These are phyloP conservation scores for Viridothelium virens DNA, from an alignment of 495 filamentous ascomycete species.

Conservation along the genomic window DNA sequence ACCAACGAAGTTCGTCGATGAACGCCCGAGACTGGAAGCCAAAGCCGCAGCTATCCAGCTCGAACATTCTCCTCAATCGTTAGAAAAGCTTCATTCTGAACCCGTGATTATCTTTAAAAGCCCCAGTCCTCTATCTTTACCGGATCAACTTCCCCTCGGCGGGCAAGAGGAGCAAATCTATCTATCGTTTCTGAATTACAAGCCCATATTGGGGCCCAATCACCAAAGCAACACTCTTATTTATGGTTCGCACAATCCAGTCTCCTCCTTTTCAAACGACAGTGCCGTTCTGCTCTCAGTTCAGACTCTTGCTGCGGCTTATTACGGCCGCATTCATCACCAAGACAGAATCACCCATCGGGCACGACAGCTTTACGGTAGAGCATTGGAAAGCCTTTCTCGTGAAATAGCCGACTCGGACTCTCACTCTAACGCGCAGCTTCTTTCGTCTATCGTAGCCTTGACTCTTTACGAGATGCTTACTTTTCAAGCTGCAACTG, in stretches of 20 bases:
- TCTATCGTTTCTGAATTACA: background rate
- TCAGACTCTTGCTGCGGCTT: background rate
- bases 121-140: background rate
- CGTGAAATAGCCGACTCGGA: background rate
- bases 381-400: background rate
- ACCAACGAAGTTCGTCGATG: background rate
- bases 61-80: background rate
- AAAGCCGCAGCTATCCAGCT: slow-evolving; percentile 2
- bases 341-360: background rate
- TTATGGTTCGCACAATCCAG: background rate
- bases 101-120: background rate
- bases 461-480: slow-evolving; percentile 4
- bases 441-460: background rate
- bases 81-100: background rate
- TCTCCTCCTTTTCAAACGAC: background rate
- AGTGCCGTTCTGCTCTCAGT: background rate
- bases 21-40: slow-evolving; percentile 4
- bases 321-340: background rate
- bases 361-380: background rate
- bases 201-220: background rate
- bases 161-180: slow-evolving; percentile 4
- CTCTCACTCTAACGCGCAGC: background rate
- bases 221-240: background rate
- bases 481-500: background rate
- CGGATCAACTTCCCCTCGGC: background rate